Evolutionary conservation across 345 rosid genomes (phyloP).

Genomic region (Sapria himalayana): DNA sequence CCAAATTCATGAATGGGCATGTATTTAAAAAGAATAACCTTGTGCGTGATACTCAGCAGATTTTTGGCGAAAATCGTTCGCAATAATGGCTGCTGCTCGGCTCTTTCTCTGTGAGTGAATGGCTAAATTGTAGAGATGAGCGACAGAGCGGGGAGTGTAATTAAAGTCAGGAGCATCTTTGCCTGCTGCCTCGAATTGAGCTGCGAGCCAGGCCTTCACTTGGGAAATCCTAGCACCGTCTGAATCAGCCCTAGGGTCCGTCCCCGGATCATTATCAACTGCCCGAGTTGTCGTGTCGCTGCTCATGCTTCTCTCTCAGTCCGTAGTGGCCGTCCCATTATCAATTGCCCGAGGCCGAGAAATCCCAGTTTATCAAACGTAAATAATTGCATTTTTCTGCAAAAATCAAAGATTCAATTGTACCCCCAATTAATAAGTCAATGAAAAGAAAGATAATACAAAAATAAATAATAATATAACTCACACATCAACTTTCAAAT

Average conservation of each 20-base stretch:
- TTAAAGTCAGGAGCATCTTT: constrained; percentile 71
- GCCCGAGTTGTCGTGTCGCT: no score
- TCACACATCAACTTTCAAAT: no score
- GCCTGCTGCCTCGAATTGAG: constrained; percentile 68
- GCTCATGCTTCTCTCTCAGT: no score
- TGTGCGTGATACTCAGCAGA: constrained; percentile 75
- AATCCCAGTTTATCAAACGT: no score
- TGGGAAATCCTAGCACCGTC: constrained; percentile 57
- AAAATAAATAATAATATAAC: no score
- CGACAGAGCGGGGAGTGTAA: constrained; percentile 62
- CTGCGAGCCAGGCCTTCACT: constrained; percentile 58
- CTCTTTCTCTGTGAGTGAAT: constrained; percentile 68
- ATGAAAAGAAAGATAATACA: no score
- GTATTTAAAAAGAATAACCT: constrained; percentile 23
- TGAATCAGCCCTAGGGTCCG: constrained; percentile 27
- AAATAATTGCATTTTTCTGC: no score
- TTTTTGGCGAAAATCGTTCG: constrained; percentile 78
- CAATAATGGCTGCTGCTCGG: constrained; percentile 67
- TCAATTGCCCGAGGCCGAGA: no score
- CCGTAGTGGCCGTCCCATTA: no score
- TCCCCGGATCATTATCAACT: constrained; percentile 13
- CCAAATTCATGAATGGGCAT: neutral
- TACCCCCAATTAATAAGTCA: no score
- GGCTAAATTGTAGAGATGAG: constrained; percentile 58
- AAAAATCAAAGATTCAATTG: no score